Conservation (phyloP, 192 early-diverging fungal species). For the Chytriomyces confervae region DNA sequence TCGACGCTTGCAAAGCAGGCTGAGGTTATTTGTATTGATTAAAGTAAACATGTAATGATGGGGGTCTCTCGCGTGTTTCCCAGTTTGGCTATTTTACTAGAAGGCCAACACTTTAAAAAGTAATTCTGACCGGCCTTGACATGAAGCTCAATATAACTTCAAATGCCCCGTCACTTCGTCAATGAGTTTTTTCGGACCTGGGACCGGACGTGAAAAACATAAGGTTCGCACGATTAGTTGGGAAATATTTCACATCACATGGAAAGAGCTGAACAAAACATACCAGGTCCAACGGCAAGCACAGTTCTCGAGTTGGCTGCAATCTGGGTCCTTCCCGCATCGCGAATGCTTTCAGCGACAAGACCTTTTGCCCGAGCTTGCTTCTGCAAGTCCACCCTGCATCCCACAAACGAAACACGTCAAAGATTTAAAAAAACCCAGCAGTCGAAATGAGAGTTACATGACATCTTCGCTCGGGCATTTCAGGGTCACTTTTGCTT, state of each 20-base stretch:
- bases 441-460: conserved; percentile 49
- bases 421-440: conserved; percentile 18
- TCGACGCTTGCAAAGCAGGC: too few species aligned
- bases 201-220: background rate
- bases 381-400: conserved; percentile 69
- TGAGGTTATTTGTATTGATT: too few species aligned
- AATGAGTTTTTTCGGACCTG: conserved; percentile 23
- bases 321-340: conserved; percentile 94
- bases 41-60: too few species aligned
- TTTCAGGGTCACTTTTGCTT: conserved; percentile 88
- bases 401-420: conserved; percentile 18
- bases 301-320: conserved; percentile 91
- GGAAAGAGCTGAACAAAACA: background rate
- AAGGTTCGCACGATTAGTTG: background rate
- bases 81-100: too few species aligned
- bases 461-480: conserved; percentile 76
- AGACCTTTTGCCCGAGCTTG: conserved; percentile 65
- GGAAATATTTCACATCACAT: conserved; percentile 2
- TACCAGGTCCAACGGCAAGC: conserved; percentile 90
- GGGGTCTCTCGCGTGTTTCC: too few species aligned
- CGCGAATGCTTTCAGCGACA: conserved; percentile 77
- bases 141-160: conserved; percentile 24
- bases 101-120: too few species aligned
- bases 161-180: conserved; percentile 35
- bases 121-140: too few species aligned